These are phyloP conservation scores for Huiozyma sinensis DNA, from an alignment of 805 yeast genomes.

Conservation along the genomic window DNA sequence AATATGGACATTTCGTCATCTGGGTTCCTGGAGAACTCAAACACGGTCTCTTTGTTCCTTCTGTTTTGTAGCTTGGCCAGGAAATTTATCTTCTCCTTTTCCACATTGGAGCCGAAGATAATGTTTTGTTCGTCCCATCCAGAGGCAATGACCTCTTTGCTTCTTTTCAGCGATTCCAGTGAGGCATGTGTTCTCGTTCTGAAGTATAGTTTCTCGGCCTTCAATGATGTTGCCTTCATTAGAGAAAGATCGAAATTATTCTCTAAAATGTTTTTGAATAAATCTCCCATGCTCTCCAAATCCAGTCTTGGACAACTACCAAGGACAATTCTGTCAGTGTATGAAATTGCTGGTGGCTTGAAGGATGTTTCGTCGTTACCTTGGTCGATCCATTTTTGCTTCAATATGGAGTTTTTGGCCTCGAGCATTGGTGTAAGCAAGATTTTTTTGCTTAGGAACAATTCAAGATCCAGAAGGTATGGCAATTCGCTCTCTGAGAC, in stretches of 20 bases:
- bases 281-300: constrained; percentile 63
- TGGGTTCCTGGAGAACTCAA: constrained; percentile 65
- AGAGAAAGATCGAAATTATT: constrained; percentile 59
- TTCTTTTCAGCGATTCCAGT: constrained; percentile 69
- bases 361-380: constrained; percentile 30
- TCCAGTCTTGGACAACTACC: constrained; percentile 72
- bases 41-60: constrained; percentile 77
- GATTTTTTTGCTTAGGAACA: constrained; percentile 79
- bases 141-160: constrained; percentile 60
- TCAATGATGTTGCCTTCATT: constrained; percentile 58
- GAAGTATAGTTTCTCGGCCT: constrained; percentile 82
- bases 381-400: constrained; percentile 34
- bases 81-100: constrained; percentile 60
- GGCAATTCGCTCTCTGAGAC: constrained; percentile 81
- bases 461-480: constrained; percentile 77
- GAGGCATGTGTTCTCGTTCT: constrained; percentile 85
- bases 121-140: constrained; percentile 90
- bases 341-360: constrained; percentile 50
- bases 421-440: constrained; percentile 61
- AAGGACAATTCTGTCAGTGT: constrained; percentile 64
- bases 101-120: constrained; percentile 65
- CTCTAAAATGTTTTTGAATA: constrained; percentile 48
- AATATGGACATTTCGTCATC: constrained; percentile 65
- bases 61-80: constrained; percentile 64
- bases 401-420: constrained; percentile 43